phyloP scores from a whole-genome alignment of 345 rosid genomes.

The Populus nigra region DNA sequence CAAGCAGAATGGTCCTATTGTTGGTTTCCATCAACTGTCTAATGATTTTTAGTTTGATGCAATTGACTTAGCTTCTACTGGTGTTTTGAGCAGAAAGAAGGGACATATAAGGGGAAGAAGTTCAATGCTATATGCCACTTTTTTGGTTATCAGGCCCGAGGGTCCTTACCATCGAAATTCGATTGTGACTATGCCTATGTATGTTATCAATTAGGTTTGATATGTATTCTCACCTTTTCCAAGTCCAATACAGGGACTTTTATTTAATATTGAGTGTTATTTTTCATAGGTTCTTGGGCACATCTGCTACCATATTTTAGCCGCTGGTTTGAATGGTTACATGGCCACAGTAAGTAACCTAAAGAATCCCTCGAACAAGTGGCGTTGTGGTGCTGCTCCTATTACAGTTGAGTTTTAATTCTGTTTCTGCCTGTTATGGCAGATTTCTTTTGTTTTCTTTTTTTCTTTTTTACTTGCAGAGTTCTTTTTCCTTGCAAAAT shows the following conservation, averaged over 20 bases:
- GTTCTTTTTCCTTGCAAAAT: not conserved
- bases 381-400: slow-evolving; percentile 99
- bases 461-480: not conserved
- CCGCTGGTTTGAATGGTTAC: slow-evolving; percentile 95
- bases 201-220: slow-evolving; percentile 31
- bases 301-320: slow-evolving; percentile 82
- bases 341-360: slow-evolving; percentile 92
- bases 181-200: slow-evolving; percentile 98
- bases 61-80: slow-evolving; percentile 4
- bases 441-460: not conserved
- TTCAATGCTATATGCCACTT: slow-evolving; percentile 97
- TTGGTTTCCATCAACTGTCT: not conserved
- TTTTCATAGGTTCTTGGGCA: slow-evolving; percentile 82
- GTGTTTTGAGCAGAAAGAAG: slow-evolving; percentile 65
- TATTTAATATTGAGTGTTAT: not conserved
- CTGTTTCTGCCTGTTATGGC: not conserved
- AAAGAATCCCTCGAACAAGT: slow-evolving; percentile 84
- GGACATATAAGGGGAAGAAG: slow-evolving; percentile 88
- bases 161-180: slow-evolving; percentile 93
- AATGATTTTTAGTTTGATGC: not conserved
- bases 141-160: slow-evolving; percentile 99
- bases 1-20: not conserved
- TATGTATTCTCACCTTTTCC: slow-evolving; percentile 6
- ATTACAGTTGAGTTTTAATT: slow-evolving; percentile 59
- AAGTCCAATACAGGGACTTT: not conserved